These are phyloP conservation scores for Trypanosoma boissoni DNA, from an alignment of 208 protist species.

Conservation along the genomic window DNA sequence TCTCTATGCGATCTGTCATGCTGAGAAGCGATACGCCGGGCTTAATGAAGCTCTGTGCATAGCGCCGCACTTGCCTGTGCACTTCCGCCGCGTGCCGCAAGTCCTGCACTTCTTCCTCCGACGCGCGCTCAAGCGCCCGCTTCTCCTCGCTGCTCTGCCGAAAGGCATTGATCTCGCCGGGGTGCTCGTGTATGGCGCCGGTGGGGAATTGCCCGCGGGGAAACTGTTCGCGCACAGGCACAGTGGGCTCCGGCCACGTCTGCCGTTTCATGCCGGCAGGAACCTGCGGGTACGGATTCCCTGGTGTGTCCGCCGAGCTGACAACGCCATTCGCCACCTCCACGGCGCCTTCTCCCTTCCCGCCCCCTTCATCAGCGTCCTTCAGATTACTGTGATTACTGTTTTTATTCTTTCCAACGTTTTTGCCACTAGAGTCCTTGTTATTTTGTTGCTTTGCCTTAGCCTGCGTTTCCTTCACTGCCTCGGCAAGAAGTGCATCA, in stretches of 20 bases:
- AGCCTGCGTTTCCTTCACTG: conserved; percentile 55
- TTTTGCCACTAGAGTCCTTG: conserved; percentile 5
- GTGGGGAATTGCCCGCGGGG: conserved; percentile 61
- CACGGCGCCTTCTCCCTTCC: no score
- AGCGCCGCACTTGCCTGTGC: conserved; percentile 91
- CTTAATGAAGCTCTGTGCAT: conserved; percentile 87
- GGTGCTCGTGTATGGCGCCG: conserved; percentile 89
- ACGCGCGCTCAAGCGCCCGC: conserved; percentile 80
- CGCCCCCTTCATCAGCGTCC: conserved; percentile 39
- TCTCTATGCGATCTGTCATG: conserved; percentile 93
- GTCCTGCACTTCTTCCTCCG: conserved; percentile 74
- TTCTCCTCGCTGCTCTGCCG: conserved; percentile 92
- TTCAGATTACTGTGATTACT: conserved; percentile 23
- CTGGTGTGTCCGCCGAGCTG: conserved; percentile 69
- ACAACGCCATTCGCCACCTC: conserved; percentile 25
- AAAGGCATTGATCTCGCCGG: conserved; percentile 88
- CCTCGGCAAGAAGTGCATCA: conserved; percentile 64
- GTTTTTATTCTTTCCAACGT: neutral
- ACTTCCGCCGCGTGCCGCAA: conserved; percentile 88
- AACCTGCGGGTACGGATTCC: conserved; percentile 71
- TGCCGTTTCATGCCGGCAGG: conserved; percentile 57
- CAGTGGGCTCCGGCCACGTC: conserved; percentile 92
- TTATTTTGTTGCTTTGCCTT: conserved; percentile 26
- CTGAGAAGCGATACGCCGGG: conserved; percentile 91
- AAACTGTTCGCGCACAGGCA: conserved; percentile 90